Base-by-base conservation (phyloP, 129 eudicot species). In the Kitagawia praeruptora region DNA sequence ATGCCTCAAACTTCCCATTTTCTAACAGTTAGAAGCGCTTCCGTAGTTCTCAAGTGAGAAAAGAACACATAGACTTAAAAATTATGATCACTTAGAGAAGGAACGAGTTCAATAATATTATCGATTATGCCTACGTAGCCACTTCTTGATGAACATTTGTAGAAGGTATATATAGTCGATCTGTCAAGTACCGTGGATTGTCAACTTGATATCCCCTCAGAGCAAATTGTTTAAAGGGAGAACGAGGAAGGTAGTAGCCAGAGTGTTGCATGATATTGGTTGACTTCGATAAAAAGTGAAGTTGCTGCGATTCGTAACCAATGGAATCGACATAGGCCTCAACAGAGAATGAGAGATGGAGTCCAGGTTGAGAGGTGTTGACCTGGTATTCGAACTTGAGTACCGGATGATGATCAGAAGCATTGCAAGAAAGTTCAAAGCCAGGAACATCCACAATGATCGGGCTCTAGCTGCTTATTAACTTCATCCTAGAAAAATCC, bases 391-490 rank as follows among this genome's bases (percentile, higher is more conserved):
- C 42, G 2, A 67, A 67, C 41, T 34, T 49, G 34, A 79, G 27
- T 3, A 63, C 75, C 6, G 69, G 54, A 8, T n/a, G 15, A 10
- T 15, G 12, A 5, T 11, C 37, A n/a, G 21, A 49, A 18, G 14
- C 1, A 25, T 6, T 63, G 19, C 81, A 78, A 27, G 75, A 78
- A 34, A 78, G 61, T 12, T 78, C 63, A 44, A 78, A 78, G 58
- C 75, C 81, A 15, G 75, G 72, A 56, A 41, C 16, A 46, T n/a
- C 63, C 44, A 28, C 81, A 78, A 25, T 51, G n/a, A 16, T 51
- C 8, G n/a, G 61, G 21, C 63, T 21, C 11, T 23, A 54, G 63
- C 19, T 58, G 38, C 70, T 63, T 12, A n/a, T 63, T 34, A 34
- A 34, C 15, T n/a, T 63, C 25, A 9, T 63, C 15, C 2, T n/a